Base-by-base conservation (phyloP, 1,139 yeast species). In the Saccharomyces hybrid region DNA sequence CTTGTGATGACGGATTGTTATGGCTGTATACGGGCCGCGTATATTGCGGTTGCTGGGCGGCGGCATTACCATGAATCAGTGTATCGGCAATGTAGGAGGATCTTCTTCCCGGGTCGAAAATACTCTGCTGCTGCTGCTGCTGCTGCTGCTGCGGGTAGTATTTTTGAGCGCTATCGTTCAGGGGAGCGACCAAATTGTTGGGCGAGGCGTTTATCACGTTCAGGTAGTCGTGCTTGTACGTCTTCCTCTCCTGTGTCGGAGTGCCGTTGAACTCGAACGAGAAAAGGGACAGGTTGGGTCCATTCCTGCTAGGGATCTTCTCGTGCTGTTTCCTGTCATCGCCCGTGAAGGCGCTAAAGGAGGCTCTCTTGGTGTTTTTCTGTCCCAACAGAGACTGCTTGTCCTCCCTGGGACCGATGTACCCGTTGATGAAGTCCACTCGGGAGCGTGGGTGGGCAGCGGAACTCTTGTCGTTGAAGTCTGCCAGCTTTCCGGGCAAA, bases 81-180 rank as follows among this genome's bases (percentile, higher is more conserved):
- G 68, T 57, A 51, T 68, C 71, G 1, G 71, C 58, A 29, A 68
- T 67, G 54, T 68, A 68, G 20, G 71, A 68, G 4, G 71, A 66
- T 51, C 71, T 62, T 53, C 70, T 59, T 38, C 61, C 64, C 14
- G 56, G 44, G 9, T 44, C 38, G n/a, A 51, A 51, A n/a, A 41
- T 47, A 7, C 44, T 16, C 13, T 38, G 20, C 11, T 38, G 23
- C 23, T 38, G 44, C 20, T 38, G 23, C 23, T 38, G 44, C 25
- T 14, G 20, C 16, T 32, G 41, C 9, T 34, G 23, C 11, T 38
- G 44, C 13, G 44, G 25, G 5, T 38, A 38, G 23, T 16, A 14
- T 5, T 38, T 38, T 38, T 38, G 25, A 5, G 44, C 5, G 23
- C n/a, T 16, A 13, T 38, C 9, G n/a, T 38, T 38, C 7, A 38